Conservation (phyloP, 768 basidiomycete species). For the Pilatotrama ljubarskyi region DNA sequence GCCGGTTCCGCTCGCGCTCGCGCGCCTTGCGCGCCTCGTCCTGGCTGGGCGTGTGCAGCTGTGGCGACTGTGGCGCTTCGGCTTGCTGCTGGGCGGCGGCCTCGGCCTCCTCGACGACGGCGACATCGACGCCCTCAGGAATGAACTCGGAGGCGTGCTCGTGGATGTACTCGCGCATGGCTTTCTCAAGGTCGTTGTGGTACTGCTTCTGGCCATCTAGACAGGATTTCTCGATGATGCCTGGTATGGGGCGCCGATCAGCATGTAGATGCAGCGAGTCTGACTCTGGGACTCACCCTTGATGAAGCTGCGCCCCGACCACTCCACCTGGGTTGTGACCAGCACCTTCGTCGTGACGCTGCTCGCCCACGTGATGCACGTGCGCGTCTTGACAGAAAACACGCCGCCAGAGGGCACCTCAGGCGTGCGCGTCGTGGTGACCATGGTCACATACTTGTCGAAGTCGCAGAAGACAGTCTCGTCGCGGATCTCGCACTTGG, state of each 20-base stretch:
- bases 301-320: slow-evolving; percentile 96
- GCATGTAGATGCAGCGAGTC: background rate
- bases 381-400: slow-evolving; percentile 91
- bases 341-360: slow-evolving; percentile 72
- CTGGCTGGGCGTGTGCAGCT: slow-evolving; percentile 26
- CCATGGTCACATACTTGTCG: slow-evolving; percentile 76
- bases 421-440: slow-evolving; percentile 90
- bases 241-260: slow-evolving; percentile 40
- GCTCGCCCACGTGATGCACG: slow-evolving; percentile 94
- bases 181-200: slow-evolving; percentile 77
- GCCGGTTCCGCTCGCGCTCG: slow-evolving; percentile 67
- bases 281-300: slow-evolving; percentile 57
- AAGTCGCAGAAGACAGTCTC: slow-evolving; percentile 80
- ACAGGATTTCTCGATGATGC: slow-evolving; percentile 89
- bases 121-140: slow-evolving; percentile 72
- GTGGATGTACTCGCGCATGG: slow-evolving; percentile 87
- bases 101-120: slow-evolving; percentile 49
- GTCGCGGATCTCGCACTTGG: slow-evolving; percentile 93
- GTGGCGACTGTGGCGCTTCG: slow-evolving; percentile 15
- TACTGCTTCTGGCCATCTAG: slow-evolving; percentile 92
- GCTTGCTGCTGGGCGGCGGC: slow-evolving; percentile 19
- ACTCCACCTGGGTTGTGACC: slow-evolving; percentile 91
- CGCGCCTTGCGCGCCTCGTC: slow-evolving; percentile 51
- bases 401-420: slow-evolving; percentile 94
- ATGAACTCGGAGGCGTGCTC: slow-evolving; percentile 90